Evolutionary conservation across 75 land plant species (phyloP).

Genomic region (Picea sitchensis): DNA sequence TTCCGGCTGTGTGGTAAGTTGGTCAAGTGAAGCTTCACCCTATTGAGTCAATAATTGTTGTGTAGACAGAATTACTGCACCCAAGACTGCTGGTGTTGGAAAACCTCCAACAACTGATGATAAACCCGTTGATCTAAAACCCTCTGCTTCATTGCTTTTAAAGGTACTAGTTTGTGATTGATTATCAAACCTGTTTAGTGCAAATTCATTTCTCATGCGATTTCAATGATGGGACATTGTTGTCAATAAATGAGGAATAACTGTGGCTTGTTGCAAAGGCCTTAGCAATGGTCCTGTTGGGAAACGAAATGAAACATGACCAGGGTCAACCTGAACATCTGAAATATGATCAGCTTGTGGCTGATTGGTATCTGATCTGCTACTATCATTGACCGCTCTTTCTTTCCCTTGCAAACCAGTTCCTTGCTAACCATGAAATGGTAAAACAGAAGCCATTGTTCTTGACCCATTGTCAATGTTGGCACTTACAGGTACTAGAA

Average conservation of each 20-base stretch:
- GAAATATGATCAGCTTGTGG: slow-evolving; percentile 12
- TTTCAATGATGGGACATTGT: slow-evolving; percentile 36
- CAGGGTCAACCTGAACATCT: slow-evolving; percentile 18
- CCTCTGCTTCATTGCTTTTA: too few relatives aligned
- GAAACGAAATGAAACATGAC: slow-evolving; percentile 16
- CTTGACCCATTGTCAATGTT: not conserved
- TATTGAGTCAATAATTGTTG: too few relatives aligned
- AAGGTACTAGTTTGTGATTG: slow-evolving; percentile 3
- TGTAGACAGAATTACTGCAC: slow-evolving; percentile 35
- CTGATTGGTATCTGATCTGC: slow-evolving; percentile 10
- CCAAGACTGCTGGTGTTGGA: slow-evolving; percentile 68
- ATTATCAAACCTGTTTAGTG: slow-evolving; percentile 5
- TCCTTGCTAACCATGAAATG: slow-evolving; percentile 8
- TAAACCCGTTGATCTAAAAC: too few relatives aligned
- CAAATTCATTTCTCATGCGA: slow-evolving; percentile 1
- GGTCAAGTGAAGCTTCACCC: slow-evolving; percentile 35
- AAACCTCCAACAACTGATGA: slow-evolving; percentile 18
- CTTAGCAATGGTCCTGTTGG: slow-evolving; percentile 21
- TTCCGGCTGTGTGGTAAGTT: too few relatives aligned
- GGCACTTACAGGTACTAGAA: slow-evolving; percentile 11
- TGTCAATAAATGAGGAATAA: not conserved
- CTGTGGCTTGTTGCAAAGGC: slow-evolving; percentile 23
- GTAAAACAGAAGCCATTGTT: not conserved
- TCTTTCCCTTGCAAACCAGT: slow-evolving; percentile 9
- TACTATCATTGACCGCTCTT: not conserved